Base-by-base conservation (phyloP, 2,329 filamentous ascomycete genomes). In the Fusarium miscanthi region DNA sequence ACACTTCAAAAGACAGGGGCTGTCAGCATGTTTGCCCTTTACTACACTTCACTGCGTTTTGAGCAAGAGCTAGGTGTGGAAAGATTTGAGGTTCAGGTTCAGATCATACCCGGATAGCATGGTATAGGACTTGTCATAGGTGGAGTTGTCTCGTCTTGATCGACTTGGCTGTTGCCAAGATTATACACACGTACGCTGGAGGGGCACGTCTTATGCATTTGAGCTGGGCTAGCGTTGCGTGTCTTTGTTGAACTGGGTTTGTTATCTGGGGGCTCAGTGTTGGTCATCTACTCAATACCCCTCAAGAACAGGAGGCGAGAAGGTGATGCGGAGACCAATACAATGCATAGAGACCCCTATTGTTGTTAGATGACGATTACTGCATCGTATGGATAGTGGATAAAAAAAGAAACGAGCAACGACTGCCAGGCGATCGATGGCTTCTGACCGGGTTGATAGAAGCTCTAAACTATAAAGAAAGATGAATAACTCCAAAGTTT, bases 41-140 rank as follows among this genome's bases (percentile, higher is more conserved):
- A 57, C 53, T 35, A 57, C 35, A 54, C 51, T 54, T 41, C 19
- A 49, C 41, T 57, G 42, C 53, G 27, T 35, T 56, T 57, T 48
- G 23, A 40, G 33, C 33, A 38, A 53, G 49, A 63, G 63, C 60
- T 61, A 60, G 54, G 67, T 49, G 69, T 62, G 59, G 69, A 74
- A 72, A 72, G 49, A 53, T 53, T 25, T 53, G 49, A 53, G 31
- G 31, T 49, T 57, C 53, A 48, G 64, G 66, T 72, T 69, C 56
- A 66, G 66, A 78, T 77, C 74, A 76, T 73, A 76, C 75, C 72
- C 74, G 72, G 74, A 70, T 74, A 76, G 76, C 75, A 78, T 78
- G 76, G 62, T 71, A 77, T 70, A 70, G 69, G 76, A 76, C 65
- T 67, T 74, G 69, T 67, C 66, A 68, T 62, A 72, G 63, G 69